A percentile compares a stretch with the other conserved stretches of the same genome.
phyloP scores from a whole-genome alignment of 768 basidiomycete genomes.

The Termitomyces sp. region DNA sequence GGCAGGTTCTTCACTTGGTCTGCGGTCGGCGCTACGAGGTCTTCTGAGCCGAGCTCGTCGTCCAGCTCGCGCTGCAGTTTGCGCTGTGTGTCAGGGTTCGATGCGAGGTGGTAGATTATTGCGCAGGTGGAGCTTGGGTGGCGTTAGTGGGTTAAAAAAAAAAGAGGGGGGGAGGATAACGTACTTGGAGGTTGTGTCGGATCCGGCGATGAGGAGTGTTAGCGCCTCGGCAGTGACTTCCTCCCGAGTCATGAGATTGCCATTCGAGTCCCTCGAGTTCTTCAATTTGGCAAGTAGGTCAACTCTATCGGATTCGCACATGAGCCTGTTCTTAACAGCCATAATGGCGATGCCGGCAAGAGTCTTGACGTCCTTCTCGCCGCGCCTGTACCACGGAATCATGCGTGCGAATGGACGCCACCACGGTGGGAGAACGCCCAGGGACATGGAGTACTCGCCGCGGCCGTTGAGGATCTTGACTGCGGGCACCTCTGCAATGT shows the following conservation, averaged over 20 bases:
- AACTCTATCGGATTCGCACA: slow-evolving; percentile 61
- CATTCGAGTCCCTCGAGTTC: slow-evolving; percentile 69
- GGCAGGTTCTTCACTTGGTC: slow-evolving; percentile 70
- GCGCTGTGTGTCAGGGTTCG: slow-evolving; percentile 55
- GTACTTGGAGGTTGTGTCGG: slow-evolving; percentile 91
- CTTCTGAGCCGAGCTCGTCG: slow-evolving; percentile 49
- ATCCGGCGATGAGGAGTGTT: slow-evolving; percentile 83
- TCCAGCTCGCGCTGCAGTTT: slow-evolving; percentile 78
- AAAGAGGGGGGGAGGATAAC: slow-evolving; percentile 14
- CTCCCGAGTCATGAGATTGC: slow-evolving; percentile 72
- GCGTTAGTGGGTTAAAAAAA: background rate
- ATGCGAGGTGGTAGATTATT: slow-evolving; percentile 79
- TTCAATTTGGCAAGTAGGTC: slow-evolving; percentile 84
- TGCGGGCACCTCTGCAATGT: slow-evolving; percentile 61
- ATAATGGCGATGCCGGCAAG: slow-evolving; percentile 78
- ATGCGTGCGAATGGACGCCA: slow-evolving; percentile 61
- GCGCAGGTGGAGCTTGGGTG: slow-evolving; percentile 75
- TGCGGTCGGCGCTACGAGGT: slow-evolving; percentile 56
- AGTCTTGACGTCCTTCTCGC: slow-evolving; percentile 59
- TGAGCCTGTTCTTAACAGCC: slow-evolving; percentile 74
- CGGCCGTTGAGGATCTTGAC: slow-evolving; percentile 84
- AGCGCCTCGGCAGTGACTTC: slow-evolving; percentile 88
- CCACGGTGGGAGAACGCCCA: slow-evolving; percentile 71
- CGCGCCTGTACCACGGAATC: slow-evolving; percentile 75
- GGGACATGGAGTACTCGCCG: slow-evolving; percentile 81